Conservation (phyloP, 2,329 filamentous ascomycete species). For the Colletotrichum euphorbiae region DNA sequence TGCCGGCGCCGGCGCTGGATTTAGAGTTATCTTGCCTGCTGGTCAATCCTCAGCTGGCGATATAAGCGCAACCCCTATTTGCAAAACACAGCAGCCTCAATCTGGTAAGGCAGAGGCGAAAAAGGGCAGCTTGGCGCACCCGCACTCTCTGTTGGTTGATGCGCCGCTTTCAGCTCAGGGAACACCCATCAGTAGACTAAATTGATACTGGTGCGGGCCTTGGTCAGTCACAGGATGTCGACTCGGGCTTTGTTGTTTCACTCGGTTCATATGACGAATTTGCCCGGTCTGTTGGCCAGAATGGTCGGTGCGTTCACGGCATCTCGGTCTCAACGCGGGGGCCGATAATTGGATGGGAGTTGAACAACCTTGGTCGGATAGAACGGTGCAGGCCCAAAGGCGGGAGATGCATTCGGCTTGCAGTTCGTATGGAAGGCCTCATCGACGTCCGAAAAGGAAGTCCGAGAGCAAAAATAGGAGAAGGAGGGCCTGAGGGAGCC, state of each 20-base stretch:
- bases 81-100: conserved; percentile 23
- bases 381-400: background rate
- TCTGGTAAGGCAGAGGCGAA: background rate
- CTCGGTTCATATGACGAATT: conserved; percentile 13
- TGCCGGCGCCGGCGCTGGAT: conserved; percentile 3
- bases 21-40: conserved; percentile 29
- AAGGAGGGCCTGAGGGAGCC: conserved; percentile 2
- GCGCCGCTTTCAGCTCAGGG: conserved; percentile 5
- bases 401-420: background rate
- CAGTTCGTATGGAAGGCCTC: conserved; percentile 1
- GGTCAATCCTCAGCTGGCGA: background rate
- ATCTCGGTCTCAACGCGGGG: conserved; percentile 20
- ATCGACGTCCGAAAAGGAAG: background rate
- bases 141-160: conserved; percentile 20
- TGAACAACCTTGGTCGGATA: background rate
- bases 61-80: background rate
- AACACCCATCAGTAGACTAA: conserved; percentile 2
- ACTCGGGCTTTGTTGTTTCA: conserved; percentile 36
- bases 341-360: conserved; percentile 31
- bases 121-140: conserved; percentile 1
- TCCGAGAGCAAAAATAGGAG: conserved; percentile 31
- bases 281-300: conserved; percentile 8
- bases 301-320: conserved; percentile 21
- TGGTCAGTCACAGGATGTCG: conserved; percentile 14
- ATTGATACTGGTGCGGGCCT: conserved; percentile 10